Base-by-base conservation (phyloP, 176 grass and related monocot genomes). In the Oropetium thomaeum region DNA sequence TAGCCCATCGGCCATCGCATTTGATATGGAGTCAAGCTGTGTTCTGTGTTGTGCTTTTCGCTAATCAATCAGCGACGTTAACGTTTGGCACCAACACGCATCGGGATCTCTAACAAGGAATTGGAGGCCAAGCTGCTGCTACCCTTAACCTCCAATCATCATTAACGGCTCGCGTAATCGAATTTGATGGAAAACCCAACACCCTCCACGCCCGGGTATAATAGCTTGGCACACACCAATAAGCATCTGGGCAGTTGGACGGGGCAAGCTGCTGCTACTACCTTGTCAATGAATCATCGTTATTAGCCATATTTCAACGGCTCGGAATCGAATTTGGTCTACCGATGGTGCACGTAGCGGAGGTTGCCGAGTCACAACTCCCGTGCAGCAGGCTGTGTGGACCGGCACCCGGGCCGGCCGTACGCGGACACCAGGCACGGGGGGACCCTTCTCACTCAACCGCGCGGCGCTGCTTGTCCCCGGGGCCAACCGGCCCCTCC, bases 281-380 rank as follows among this genome's bases (percentile, higher is more conserved):
- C n/a, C n/a, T n/a, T n/a, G n/a, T n/a, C n/a, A n/a, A n/a, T n/a
- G n/a, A n/a, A n/a, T n/a, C n/a, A n/a, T n/a, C n/a, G n/a, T n/a
- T n/a, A n/a, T n/a, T n/a, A n/a, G n/a, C n/a, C n/a, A n/a, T n/a
- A n/a, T n/a, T n/a, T n/a, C n/a, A n/a, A n/a, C n/a, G n/a, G n/a
- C n/a, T n/a, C n/a, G n/a, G n/a, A n/a, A n/a, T n/a, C n/a, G n/a
- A n/a, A n/a, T n/a, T n/a, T n/a, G n/a, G n/a, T n/a, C n/a, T n/a
- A n/a, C n/a, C n/a, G n/a, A n/a, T n/a, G 17, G 75, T 73, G 90
- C 44, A 65, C 65, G 82, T 79, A 80, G 54, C 12, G 68, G 14
- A 7, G 44, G 9, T 30, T 28, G 1, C 13, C n/a, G 8, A 8
- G 10, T 29, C n/a, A 66, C 63, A 38, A 19, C 14, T 43, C 41